Conservation (phyloP, 345 rosid species). For the Populus tremula region DNA sequence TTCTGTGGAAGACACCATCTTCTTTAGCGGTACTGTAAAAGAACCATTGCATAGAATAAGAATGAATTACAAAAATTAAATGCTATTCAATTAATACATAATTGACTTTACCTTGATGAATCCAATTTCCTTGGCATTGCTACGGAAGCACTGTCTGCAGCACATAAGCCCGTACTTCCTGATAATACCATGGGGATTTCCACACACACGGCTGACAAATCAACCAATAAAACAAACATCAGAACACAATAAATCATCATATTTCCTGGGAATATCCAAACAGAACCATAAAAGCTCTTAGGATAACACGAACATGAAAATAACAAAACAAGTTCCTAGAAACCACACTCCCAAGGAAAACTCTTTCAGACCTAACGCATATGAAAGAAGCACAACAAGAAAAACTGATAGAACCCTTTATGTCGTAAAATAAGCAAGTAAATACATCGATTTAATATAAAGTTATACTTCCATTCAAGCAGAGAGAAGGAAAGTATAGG, state of each 20-base stretch:
- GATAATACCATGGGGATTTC: constrained; percentile 35
- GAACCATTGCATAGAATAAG: not conserved
- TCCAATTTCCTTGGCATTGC: constrained; percentile 39
- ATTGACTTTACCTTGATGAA: constrained; percentile 29
- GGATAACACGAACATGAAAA: not conserved
- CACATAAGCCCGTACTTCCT: constrained; percentile 42
- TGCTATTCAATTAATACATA: not conserved
- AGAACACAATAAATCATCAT: not conserved
- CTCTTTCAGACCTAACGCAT: not conserved
- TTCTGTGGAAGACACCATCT: not conserved
- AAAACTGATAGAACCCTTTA: not conserved
- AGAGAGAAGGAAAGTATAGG: not conserved
- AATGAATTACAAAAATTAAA: not conserved
- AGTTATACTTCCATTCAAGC: not conserved
- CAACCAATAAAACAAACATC: not conserved
- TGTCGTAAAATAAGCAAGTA: not conserved
- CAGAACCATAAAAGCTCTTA: too few relatives aligned
- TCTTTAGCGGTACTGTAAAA: constrained; percentile 27
- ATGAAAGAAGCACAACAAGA: not conserved
- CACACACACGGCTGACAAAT: constrained; percentile 33
- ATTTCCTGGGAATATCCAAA: not conserved
- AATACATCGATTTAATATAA: not conserved
- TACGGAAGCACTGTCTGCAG: constrained; percentile 41
- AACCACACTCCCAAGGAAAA: not conserved
- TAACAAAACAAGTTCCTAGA: not conserved